Conservation (phyloP, 2,329 filamentous ascomycete genomes). For the Venturia effusa region DNA sequence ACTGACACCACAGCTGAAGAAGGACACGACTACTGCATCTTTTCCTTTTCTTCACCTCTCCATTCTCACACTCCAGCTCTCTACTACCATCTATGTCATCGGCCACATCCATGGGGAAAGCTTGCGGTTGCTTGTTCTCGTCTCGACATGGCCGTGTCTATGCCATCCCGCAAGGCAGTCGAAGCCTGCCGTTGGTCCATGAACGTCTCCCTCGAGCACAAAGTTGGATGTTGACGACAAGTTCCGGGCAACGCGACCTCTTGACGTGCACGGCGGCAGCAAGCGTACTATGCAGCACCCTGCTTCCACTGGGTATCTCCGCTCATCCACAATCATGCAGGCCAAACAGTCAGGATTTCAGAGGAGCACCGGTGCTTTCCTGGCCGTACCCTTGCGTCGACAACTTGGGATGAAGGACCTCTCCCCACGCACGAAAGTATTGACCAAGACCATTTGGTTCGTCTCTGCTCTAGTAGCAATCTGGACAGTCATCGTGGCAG, state of each 20-base stretch:
- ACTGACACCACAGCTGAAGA: no score
- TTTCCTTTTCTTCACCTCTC: no score
- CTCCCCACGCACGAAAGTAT: neutral
- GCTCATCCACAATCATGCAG: neutral
- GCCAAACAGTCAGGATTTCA: neutral
- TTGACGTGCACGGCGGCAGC: neutral
- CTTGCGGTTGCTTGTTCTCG: no score
- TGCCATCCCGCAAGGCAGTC: neutral
- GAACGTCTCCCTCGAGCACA: no score
- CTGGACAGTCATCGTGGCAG: neutral
- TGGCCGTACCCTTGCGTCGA: neutral
- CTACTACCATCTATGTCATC: no score
- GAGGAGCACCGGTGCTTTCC: neutral
- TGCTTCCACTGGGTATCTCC: neutral
- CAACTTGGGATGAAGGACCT: neutral
- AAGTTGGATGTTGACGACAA: neutral
- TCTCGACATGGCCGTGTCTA: no score
- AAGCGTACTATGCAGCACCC: neutral
- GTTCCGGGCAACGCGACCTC: neutral
- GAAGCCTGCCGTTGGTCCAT: no score
- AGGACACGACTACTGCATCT: no score
- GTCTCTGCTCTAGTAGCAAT: neutral
- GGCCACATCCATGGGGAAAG: no score
- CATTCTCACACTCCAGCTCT: no score
- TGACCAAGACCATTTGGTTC: neutral